Base-by-base conservation (phyloP, 805 yeast species). In the Saccharomyces mikatae region DNA sequence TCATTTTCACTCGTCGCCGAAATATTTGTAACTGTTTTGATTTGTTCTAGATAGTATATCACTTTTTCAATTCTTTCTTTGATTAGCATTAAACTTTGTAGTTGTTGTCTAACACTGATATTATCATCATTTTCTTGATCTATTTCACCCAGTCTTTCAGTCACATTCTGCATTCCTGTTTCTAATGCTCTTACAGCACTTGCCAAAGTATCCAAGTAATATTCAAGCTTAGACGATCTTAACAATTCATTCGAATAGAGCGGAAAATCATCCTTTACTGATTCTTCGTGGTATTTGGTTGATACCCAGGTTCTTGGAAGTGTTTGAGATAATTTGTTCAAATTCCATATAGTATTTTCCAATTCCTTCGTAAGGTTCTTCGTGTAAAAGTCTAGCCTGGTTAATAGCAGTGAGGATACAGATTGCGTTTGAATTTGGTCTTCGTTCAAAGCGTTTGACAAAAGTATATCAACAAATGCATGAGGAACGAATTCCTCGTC, bases 401-500 rank as follows among this genome's bases (percentile, higher is more conserved):
- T 74, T 22, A 83, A 69, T 41, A 86, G 71, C 13, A 78, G 68
- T 11, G 82, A 74, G 22, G 84, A 76, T 50, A 76, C 73, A 29
- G 74, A 71, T 56, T 80, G 80, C 17, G 82, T 66, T 28, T 73
- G 67, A 41, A 73, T 69, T 29, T 79, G 60, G 27, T 62, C 63
- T 27, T 54, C 52, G 11, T 53, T 49, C 44, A 74, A 57, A 2
- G 77, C 71, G 21, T 76, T 68, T 49, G 79, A 72, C 56, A 82
- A 76, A 14, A 86, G 69, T 2, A 86, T 83, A 64, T 86, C 88
- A 21, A 86, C 76, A 61, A 79, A 86, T 46, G 80, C 80, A 53
- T 80, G 79, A 1, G 89, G 86, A 17, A 78, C 80, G 63, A 85
- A 86, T 27, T 79, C 80, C 22, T 77, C 80, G 58, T 85, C 88